These are phyloP conservation scores for Dictyostelium capitatum DNA, from an alignment of 78 protist genomes.

Conservation along the genomic window DNA sequence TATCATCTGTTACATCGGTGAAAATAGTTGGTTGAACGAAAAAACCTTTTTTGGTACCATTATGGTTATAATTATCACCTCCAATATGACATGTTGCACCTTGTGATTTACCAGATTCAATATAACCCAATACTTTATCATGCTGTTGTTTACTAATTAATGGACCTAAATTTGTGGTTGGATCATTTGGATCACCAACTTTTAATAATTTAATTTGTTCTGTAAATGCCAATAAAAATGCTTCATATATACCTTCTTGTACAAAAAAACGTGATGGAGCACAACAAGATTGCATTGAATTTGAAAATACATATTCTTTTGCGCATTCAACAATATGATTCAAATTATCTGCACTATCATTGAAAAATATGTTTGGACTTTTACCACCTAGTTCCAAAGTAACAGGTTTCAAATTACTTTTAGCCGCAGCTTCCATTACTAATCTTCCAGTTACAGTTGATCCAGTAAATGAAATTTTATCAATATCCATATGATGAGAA, in stretches of 20 bases:
- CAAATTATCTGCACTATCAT: constrained; percentile 86
- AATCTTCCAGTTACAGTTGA: constrained; percentile 78
- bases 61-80: constrained; percentile 12
- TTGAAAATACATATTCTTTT: constrained; percentile 12
- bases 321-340: constrained; percentile 23
- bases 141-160: constrained; percentile 78
- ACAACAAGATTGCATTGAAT: constrained; percentile 86
- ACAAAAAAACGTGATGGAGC: constrained; percentile 89
- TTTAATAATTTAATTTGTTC: background rate
- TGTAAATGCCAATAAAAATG: constrained; percentile 60
- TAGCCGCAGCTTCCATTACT: constrained; percentile 76
- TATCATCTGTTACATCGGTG: constrained; percentile 76
- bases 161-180: constrained; percentile 48
- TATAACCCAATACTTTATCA: constrained; percentile 52
- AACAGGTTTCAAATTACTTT: constrained; percentile 64
- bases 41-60: constrained; percentile 71
- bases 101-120: constrained; percentile 63
- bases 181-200: constrained; percentile 84
- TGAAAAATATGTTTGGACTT: constrained; percentile 92
- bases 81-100: constrained; percentile 70
- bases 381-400: constrained; percentile 96
- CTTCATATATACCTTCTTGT: constrained; percentile 87
- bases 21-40: constrained; percentile 89
- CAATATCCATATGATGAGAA: constrained; percentile 84
- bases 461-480: constrained; percentile 94